Conservation (phyloP, 192 early-diverging fungal genomes). For the Linnemannia schmuckeri region DNA sequence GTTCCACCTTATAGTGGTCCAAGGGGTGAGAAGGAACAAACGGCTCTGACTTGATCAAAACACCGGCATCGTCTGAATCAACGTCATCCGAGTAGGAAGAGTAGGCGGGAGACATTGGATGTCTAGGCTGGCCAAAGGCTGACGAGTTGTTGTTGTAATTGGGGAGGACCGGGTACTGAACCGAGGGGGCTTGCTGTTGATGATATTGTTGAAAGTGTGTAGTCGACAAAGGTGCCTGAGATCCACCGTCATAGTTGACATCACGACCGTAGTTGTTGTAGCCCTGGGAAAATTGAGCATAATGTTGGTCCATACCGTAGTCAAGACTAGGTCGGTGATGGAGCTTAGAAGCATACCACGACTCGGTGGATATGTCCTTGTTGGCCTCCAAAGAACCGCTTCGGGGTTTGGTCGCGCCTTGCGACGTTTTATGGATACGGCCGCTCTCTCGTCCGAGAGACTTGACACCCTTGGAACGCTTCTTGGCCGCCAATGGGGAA, state of each 20-base stretch:
- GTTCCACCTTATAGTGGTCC: not conserved
- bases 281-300: not conserved
- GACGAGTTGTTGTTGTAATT: conserved; percentile 12
- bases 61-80: conserved; percentile 34
- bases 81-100: conserved; percentile 40
- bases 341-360: conserved; percentile 49
- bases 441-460: conserved; percentile 5
- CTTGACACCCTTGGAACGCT: conserved; percentile 7
- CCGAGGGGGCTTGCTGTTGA: not conserved
- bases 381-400: conserved; percentile 30
- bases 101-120: conserved; percentile 40
- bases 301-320: conserved; percentile 34
- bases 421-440: conserved; percentile 24
- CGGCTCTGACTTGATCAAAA: conserved; percentile 1
- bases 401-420: conserved; percentile 3
- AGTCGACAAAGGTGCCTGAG: conserved; percentile 1
- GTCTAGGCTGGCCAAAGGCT: conserved; percentile 9
- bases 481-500: conserved; percentile 22
- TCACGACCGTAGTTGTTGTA: not conserved
- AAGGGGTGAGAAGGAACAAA: not conserved
- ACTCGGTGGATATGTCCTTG: conserved; percentile 1
- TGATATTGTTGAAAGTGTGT: not conserved
- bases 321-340: conserved; percentile 53
- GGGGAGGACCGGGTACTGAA: not conserved
- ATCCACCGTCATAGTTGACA: not conserved